Percentiles rank a stretch among this genome's conserved stretches.
Conservation (phyloP, 75 land plant genomes). For the Pseudotsuga menziesii region DNA sequence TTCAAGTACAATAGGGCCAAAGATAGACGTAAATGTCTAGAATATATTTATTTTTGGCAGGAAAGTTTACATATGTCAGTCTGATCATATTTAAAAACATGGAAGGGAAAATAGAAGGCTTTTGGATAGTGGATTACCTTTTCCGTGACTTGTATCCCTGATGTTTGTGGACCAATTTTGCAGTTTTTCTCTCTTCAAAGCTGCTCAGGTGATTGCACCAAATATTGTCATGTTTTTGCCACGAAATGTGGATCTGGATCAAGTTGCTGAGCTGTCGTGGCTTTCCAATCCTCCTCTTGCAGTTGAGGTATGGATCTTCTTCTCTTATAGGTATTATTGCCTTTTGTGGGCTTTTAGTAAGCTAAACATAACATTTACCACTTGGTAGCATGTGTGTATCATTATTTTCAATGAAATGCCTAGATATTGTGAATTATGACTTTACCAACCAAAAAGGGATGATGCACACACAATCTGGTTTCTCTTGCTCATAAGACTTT, state of each 20-base stretch:
- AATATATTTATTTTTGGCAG: neutral
- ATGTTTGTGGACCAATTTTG: neutral
- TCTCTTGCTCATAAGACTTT: neutral
- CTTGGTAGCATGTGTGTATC: neutral
- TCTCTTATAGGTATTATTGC: constrained; percentile 4
- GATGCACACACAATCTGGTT: neutral
- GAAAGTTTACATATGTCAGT: neutral
- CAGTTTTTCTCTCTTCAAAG: constrained; percentile 70
- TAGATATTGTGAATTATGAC: neutral
- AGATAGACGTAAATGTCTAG: neutral
- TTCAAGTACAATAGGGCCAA: neutral
- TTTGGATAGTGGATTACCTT: neutral
- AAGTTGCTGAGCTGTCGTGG: constrained; percentile 69
- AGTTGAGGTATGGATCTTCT: constrained; percentile 57
- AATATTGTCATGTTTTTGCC: constrained; percentile 83
- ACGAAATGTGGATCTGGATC: constrained; percentile 83
- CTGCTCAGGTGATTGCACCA: constrained; percentile 62
- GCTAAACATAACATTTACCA: neutral
- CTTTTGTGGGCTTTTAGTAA: neutral
- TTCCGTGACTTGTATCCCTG: neutral
- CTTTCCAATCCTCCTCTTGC: constrained; percentile 65
- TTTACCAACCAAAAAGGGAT: neutral
- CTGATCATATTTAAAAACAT: neutral
- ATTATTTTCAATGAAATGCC: neutral
- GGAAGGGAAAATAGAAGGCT: neutral